A percentile compares a stretch with the other conserved stretches of the same genome.
phyloP scores from a whole-genome alignment of 495 filamentous ascomycete species.

The Daldinia loculata region DNA sequence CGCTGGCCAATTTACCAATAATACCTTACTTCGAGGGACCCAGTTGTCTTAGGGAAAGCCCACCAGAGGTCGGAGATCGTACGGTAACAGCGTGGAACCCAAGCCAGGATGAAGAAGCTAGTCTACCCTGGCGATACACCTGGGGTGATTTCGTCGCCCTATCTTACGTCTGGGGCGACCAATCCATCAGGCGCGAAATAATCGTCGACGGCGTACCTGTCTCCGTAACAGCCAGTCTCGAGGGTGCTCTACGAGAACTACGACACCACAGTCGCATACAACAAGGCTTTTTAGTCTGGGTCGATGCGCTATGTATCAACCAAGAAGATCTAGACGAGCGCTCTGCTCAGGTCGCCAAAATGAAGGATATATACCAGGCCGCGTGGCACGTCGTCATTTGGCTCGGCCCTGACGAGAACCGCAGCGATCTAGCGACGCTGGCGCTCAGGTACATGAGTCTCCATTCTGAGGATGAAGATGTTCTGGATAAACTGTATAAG shows the following conservation, averaged over 20 bases:
- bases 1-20: conserved; percentile 7
- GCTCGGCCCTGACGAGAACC: conserved; percentile 17
- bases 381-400: conserved; percentile 20
- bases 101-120: conserved; percentile 17
- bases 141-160: conserved; percentile 30
- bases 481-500: conserved; percentile 18
- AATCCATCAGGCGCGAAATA: conserved; percentile 1
- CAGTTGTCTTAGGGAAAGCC: conserved; percentile 4
- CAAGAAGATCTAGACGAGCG: conserved; percentile 22
- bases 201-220: conserved; percentile 7
- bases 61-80: conserved; percentile 3
- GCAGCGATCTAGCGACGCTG: conserved; percentile 16
- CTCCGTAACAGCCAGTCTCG: conserved; percentile 13
- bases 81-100: conserved; percentile 20
- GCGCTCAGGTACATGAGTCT: conserved; percentile 31
- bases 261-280: neutral
- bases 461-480: conserved; percentile 15
- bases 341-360: conserved; percentile 16
- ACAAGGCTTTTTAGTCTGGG: conserved; percentile 12
- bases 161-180: conserved; percentile 27
- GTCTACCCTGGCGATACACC: conserved; percentile 25
- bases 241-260: conserved; percentile 11
- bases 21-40: conserved; percentile 2
- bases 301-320: conserved; percentile 29
- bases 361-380: conserved; percentile 23